Percentiles rank a stretch among this genome's conserved stretches.
Evolutionary conservation across 306 rosid genomes (phyloP).

Genomic region (Trifolium dubium): DNA sequence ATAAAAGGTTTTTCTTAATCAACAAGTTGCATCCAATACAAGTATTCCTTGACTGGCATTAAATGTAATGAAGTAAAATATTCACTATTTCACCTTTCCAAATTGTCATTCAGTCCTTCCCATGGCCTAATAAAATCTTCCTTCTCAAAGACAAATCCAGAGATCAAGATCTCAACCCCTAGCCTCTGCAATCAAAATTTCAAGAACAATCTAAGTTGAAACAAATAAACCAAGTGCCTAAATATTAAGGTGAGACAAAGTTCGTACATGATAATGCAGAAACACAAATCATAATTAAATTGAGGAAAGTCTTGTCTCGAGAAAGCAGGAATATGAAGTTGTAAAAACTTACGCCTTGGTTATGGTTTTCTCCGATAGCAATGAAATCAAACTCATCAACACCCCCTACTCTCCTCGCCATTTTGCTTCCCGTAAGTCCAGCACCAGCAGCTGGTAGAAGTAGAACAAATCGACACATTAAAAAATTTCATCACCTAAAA

Average conservation of each 20-base stretch:
- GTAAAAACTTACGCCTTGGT: constrained; percentile 60
- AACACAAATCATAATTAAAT: constrained; percentile 28
- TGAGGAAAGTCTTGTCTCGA: constrained; percentile 11
- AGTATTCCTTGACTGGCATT: constrained; percentile 20
- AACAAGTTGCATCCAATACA: constrained; percentile 26
- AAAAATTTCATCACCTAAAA: background rate
- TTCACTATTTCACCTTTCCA: constrained; percentile 67
- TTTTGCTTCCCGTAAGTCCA: constrained; percentile 69
- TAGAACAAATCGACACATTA: constrained; percentile 33
- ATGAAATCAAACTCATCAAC: constrained; percentile 69
- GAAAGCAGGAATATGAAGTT: constrained; percentile 32
- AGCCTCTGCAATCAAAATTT: constrained; percentile 64
- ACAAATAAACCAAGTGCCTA: constrained; percentile 22
- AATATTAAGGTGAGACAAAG: constrained; percentile 9
- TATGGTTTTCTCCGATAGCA: constrained; percentile 59
- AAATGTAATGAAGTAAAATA: constrained; percentile 30
- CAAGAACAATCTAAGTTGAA: constrained; percentile 35
- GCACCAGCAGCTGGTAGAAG: constrained; percentile 63
- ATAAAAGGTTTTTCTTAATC: constrained; percentile 15
- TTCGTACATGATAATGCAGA: constrained; percentile 19
- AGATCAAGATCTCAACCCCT: constrained; percentile 82
- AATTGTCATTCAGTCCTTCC: constrained; percentile 74
- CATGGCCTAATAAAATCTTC: constrained; percentile 89
- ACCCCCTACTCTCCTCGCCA: constrained; percentile 69
- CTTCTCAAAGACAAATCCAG: constrained; percentile 83